These are phyloP conservation scores for Sclerotinia sclerotiorum DNA, from an alignment of 2,329 filamentous ascomycete genomes.

Conservation along the genomic window DNA sequence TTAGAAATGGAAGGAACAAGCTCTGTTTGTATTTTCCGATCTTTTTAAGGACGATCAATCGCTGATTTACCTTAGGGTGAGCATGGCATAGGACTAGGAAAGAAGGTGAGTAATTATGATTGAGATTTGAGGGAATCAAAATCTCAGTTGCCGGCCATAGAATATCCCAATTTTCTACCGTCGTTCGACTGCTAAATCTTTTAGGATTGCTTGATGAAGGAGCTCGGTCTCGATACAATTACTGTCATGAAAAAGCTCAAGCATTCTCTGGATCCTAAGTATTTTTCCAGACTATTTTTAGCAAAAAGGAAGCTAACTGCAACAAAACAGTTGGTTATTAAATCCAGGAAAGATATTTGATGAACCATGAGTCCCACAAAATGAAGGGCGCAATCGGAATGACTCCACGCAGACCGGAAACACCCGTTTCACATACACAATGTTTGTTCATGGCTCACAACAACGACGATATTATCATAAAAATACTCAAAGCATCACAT, in stretches of 20 bases:
- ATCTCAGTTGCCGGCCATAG: not conserved
- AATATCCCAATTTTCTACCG: not conserved
- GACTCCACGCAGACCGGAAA: not conserved
- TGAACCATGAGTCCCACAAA: not conserved
- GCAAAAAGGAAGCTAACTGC: not conserved
- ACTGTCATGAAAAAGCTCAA: constrained; percentile 83
- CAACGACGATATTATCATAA: not conserved
- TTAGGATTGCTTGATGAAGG: constrained; percentile 45
- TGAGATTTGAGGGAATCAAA: constrained; percentile 49
- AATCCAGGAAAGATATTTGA: constrained; percentile 57
- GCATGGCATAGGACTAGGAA: constrained; percentile 80
- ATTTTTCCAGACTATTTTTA: not conserved
- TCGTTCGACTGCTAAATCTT: not conserved
- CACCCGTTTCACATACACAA: not conserved
- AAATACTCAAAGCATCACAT: not conserved
- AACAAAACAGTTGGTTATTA: constrained; percentile 63
- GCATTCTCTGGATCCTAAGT: constrained; percentile 68
- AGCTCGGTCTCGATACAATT: constrained; percentile 76
- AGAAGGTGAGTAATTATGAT: constrained; percentile 61
- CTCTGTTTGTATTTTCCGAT: constrained; percentile 48
- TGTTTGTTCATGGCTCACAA: not conserved
- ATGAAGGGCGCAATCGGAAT: not conserved
- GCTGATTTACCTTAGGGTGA: constrained; percentile 55
- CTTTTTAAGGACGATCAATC: not conserved
- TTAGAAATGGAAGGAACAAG: constrained; percentile 91